These are phyloP conservation scores for Cryphonectria japonica DNA, from an alignment of 2,329 filamentous ascomycete species.

Conservation along the genomic window DNA sequence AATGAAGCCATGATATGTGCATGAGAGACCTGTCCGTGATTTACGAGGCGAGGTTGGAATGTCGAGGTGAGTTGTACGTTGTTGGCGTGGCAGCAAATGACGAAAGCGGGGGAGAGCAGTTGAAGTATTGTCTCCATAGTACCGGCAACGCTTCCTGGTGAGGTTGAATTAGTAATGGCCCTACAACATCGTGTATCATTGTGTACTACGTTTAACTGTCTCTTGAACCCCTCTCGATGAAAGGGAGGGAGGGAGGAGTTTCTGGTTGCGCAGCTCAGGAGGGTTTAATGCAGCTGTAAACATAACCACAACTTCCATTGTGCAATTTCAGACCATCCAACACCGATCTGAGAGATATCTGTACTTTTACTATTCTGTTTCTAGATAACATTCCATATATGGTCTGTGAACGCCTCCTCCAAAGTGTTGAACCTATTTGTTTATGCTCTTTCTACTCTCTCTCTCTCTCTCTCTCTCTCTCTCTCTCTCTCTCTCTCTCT, in stretches of 20 bases:
- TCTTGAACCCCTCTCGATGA: not conserved
- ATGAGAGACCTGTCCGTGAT: not conserved
- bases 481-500: too few species aligned
- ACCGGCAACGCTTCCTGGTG: not conserved
- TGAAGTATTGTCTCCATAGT: not conserved
- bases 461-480: too few species aligned
- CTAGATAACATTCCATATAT: not conserved
- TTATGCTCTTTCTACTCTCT: too few species aligned
- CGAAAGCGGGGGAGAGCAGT: not conserved
- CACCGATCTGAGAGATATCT: not conserved
- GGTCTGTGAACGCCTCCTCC: not conserved
- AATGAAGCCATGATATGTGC: slow-evolving; percentile 13
- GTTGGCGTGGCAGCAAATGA: not conserved
- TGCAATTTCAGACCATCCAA: too few species aligned
- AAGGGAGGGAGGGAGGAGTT: not conserved
- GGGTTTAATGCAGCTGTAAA: not conserved
- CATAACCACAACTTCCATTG: too few species aligned
- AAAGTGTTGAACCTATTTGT: not conserved
- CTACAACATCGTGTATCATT: too few species aligned
- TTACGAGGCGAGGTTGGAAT: not conserved
- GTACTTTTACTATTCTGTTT: not conserved
- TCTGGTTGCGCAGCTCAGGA: not conserved
- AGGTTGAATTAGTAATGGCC: not conserved
- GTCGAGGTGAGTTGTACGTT: not conserved
- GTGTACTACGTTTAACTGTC: too few species aligned